A percentile compares a stretch with the other conserved stretches of the same genome.
These are phyloP conservation scores for Cystoisospora suis DNA, from an alignment of 169 alveolate genomes.

Conservation along the genomic window DNA sequence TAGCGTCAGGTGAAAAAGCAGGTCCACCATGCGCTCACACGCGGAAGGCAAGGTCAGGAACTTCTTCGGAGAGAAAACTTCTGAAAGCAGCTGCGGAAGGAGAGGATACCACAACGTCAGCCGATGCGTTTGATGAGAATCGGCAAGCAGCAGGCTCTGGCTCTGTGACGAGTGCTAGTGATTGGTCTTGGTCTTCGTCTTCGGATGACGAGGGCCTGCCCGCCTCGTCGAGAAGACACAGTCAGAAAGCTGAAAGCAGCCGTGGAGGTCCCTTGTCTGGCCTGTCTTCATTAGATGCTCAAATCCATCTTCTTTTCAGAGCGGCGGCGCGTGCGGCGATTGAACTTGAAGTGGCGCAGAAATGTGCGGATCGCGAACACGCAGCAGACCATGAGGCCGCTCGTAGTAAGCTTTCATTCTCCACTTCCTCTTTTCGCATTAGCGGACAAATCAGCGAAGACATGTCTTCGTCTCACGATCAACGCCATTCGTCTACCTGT, in stretches of 20 bases:
- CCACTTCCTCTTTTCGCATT: neutral
- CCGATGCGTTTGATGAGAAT: no score
- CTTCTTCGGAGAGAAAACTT: no score
- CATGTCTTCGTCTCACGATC: neutral
- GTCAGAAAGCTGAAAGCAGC: no score
- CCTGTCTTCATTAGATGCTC: no score
- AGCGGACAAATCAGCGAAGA: neutral
- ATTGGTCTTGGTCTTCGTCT: conserved; percentile 18
- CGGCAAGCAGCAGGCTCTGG: no score
- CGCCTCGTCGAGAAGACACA: neutral
- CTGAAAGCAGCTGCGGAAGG: no score
- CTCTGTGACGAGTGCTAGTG: neutral
- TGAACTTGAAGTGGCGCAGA: neutral
- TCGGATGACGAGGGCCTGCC: neutral
- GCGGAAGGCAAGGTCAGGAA: no score
- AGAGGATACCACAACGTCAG: no score
- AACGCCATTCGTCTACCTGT: neutral
- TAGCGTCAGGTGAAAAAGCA: no score
- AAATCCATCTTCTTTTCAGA: neutral
- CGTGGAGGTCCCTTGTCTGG: no score
- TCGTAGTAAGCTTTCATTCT: no score
- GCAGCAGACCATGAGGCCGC: neutral
- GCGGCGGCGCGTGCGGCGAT: conserved; percentile 8
- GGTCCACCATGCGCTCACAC: no score
- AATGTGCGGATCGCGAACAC: neutral